Base-by-base conservation (phyloP, 1,139 yeast species). In the Saccharomycopsis phalli region DNA sequence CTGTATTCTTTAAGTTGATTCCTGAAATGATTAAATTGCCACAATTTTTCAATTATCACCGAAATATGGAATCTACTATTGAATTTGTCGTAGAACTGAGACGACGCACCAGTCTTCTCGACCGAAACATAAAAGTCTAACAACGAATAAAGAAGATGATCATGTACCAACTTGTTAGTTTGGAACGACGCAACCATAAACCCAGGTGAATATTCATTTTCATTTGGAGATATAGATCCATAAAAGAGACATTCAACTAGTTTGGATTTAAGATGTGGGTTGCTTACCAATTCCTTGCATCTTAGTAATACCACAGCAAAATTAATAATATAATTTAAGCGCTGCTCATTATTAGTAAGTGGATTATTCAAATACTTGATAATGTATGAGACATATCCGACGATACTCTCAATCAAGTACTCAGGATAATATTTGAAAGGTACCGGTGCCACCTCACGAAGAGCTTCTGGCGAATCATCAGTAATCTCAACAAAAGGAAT, bases 21-120 rank as follows among this genome's bases (percentile, higher is more conserved):
- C 47, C 82, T 72, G 60, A 83, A 88, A 23, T 65, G 57, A 20
- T 76, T 77, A 51, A 74, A 74, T 47, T 78, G 73, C 94, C 97
- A 91, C 40, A 91, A 65, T 50, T 79, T 78, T 57, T 84, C 91
- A 53, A 93, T 64, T 33, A 93, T 81, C 38, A 76, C 75, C 1
- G 96, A 81, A 34, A 88, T 84, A 56, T 86, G 81, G 59, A 77
- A 91, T 57, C 98, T 72, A 37, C 86, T 76, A 59, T 86, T 88
- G 63, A 93, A 91, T 59, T 91, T 91, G 61, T 91, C 99, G 58
- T 91, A 91, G 57, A 91, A 91, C 60, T 91, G 98, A 0, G 94
- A 79, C 4, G 93, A 79, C 2, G 96, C 82, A 5, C 98, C 98
- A 0, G 98, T 93, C 55, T 84, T 86, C 57, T 91, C 99, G 43